Conservation (phyloP, 2,329 filamentous ascomycete genomes). For the Cucurbitaria berberidis region DNA sequence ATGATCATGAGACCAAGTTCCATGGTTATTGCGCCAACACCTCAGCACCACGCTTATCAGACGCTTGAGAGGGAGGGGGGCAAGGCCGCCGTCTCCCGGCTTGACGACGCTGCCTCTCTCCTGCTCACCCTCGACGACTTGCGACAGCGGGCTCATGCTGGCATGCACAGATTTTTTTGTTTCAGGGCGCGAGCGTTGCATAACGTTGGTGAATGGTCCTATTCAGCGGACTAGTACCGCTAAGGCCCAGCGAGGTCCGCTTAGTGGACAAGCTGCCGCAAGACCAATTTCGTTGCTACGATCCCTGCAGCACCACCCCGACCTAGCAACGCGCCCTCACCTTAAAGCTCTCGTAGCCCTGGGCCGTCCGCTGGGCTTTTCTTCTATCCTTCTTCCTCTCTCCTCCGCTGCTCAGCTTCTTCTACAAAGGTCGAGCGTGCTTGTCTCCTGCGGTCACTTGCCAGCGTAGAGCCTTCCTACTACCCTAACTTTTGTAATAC, state of each 20-base stretch:
- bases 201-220: conserved; percentile 40
- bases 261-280: conserved; percentile 39
- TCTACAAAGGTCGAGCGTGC: conserved; percentile 38
- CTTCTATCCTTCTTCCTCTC: conserved; percentile 40
- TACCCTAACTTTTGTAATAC: conserved; percentile 46
- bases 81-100: conserved; percentile 10
- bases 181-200: conserved; percentile 37
- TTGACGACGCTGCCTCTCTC: not conserved
- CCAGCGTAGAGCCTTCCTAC: conserved; percentile 37
- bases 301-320: conserved; percentile 34
- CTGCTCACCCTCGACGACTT: not conserved
- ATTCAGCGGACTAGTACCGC: conserved; percentile 35
- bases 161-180: conserved; percentile 36
- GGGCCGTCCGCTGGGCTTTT: conserved; percentile 31
- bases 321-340: conserved; percentile 47
- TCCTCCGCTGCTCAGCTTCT: conserved; percentile 37
- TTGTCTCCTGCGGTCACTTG: conserved; percentile 33
- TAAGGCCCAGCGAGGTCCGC: conserved; percentile 38
- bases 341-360: conserved; percentile 45
- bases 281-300: conserved; percentile 41
- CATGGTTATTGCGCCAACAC: conserved; percentile 19
- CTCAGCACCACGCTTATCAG: conserved; percentile 21
- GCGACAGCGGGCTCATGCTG: conserved; percentile 14
- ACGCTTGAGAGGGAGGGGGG: conserved; percentile 19
- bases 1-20: conserved; percentile 38